A percentile compares a stretch with the other conserved stretches of the same genome.
These are phyloP conservation scores for Dryas integrifolia DNA, from an alignment of 331 rosid genomes.

Conservation along the genomic window DNA sequence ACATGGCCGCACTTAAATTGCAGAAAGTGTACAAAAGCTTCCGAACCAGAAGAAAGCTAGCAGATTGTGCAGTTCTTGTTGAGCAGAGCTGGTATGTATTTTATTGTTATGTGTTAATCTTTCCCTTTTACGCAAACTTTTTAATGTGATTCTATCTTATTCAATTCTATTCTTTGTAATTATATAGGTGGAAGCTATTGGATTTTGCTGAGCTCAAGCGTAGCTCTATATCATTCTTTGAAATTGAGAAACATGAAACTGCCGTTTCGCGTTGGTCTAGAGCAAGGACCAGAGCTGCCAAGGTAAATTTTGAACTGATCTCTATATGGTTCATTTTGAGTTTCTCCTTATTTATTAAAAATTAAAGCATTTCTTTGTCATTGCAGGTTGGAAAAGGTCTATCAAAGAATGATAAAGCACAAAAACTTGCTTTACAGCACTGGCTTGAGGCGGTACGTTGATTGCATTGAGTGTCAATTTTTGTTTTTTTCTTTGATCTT, in stretches of 20 bases:
- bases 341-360: not conserved
- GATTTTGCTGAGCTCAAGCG: slow-evolving; percentile 95
- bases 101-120: slow-evolving; percentile 4
- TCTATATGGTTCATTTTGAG: slow-evolving; percentile 3
- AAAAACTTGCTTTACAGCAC: slow-evolving; percentile 91
- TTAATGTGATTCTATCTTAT: slow-evolving; percentile 21
- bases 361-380: slow-evolving; percentile 22
- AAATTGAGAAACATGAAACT: slow-evolving; percentile 89
- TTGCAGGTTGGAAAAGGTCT: slow-evolving; percentile 96
- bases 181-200: slow-evolving; percentile 89
- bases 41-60: slow-evolving; percentile 89
- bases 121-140: slow-evolving; percentile 4
- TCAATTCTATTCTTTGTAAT: slow-evolving; percentile 15
- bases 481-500: slow-evolving; percentile 17
- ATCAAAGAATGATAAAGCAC: slow-evolving; percentile 85
- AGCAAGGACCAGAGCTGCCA: slow-evolving; percentile 97
- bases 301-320: slow-evolving; percentile 46
- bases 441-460: slow-evolving; percentile 99
- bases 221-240: slow-evolving; percentile 91
- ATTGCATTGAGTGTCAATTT: slow-evolving; percentile 4
- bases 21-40: slow-evolving; percentile 99
- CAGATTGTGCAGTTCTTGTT: slow-evolving; percentile 99
- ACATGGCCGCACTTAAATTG: slow-evolving; percentile 83
- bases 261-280: slow-evolving; percentile 98
- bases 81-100: slow-evolving; percentile 89